A percentile compares a stretch with the other conserved stretches of the same genome.
phyloP scores from a whole-genome alignment of 257 asterid genomes.

The Fraxinus americana region DNA sequence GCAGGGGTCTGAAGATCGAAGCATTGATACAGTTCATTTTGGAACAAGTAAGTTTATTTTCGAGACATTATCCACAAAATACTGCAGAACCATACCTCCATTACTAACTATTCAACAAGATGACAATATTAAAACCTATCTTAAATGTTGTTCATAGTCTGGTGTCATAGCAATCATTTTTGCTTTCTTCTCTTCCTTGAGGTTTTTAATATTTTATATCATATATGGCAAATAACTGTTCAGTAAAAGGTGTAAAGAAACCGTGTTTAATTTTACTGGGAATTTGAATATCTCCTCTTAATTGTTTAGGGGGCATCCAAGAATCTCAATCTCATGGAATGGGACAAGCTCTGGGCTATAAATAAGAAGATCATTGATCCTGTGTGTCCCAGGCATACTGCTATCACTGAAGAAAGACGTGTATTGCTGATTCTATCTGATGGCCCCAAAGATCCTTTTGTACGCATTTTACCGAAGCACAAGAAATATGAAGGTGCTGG shows the following conservation, averaged over 20 bases:
- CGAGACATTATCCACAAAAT: neutral
- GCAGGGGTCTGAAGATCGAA: conserved; percentile 86
- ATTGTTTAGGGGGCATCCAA: conserved; percentile 88
- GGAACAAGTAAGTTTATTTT: conserved; percentile 67
- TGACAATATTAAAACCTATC: too few species aligned
- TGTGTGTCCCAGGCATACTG: conserved; percentile 93
- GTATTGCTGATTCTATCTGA: conserved; percentile 62
- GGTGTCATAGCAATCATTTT: too few species aligned
- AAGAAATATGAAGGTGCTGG: conserved; percentile 94
- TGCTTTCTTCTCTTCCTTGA: too few species aligned
- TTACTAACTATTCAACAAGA: neutral
- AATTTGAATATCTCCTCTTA: conserved; percentile 19
- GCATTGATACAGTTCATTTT: conserved; percentile 88
- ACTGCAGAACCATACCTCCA: neutral
- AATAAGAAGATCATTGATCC: conserved; percentile 94
- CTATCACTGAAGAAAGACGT: conserved; percentile 64
- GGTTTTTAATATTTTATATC: neutral
- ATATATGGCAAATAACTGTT: neutral
- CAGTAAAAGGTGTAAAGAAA: neutral
- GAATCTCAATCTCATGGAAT: conserved; percentile 96
- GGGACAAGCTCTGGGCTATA: conserved; percentile 98
- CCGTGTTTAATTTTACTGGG: conserved; percentile 4
- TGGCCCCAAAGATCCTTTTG: conserved; percentile 76
- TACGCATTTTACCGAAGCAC: conserved; percentile 73
- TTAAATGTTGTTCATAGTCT: too few species aligned